phyloP scores from a whole-genome alignment of 2,329 filamentous ascomycete species.

The Aspergillus phoenicis region DNA sequence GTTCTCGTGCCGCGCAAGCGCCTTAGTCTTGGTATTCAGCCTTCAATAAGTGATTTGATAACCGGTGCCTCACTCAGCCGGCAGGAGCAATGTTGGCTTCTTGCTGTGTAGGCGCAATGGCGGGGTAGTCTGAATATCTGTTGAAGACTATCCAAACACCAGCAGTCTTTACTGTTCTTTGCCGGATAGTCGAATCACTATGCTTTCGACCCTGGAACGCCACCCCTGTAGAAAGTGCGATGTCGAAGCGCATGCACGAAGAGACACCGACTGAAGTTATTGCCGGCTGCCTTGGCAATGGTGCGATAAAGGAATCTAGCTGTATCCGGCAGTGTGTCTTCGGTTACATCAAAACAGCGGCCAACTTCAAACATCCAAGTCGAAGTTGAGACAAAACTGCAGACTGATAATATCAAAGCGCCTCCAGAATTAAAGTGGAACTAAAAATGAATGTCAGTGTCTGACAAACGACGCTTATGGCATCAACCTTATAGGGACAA shows the following conservation, averaged over 20 bases:
- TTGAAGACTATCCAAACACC: no score
- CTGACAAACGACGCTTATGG: no score
- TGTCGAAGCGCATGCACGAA: neutral
- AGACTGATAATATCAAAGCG: neutral
- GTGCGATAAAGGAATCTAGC: neutral
- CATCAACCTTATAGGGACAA: neutral
- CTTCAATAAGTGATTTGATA: neutral
- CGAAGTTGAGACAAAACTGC: neutral
- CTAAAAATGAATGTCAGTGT: no score
- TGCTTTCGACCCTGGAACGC: neutral
- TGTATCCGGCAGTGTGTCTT: neutral
- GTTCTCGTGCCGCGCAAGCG: neutral
- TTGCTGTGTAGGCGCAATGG: no score
- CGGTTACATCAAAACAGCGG: neutral
- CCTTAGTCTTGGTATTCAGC: no score
- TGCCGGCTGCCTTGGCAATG: neutral
- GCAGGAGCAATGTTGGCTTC: no score
- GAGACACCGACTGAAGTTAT: neutral
- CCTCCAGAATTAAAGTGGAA: neutral
- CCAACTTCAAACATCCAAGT: no score
- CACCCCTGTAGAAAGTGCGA: neutral
- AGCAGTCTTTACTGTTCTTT: no score
- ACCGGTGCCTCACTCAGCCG: neutral
- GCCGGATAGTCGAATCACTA: no score
- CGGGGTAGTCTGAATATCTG: no score